These are phyloP conservation scores for Ruellia speciosa DNA, from an alignment of 305 asterid genomes.

Conservation along the genomic window DNA sequence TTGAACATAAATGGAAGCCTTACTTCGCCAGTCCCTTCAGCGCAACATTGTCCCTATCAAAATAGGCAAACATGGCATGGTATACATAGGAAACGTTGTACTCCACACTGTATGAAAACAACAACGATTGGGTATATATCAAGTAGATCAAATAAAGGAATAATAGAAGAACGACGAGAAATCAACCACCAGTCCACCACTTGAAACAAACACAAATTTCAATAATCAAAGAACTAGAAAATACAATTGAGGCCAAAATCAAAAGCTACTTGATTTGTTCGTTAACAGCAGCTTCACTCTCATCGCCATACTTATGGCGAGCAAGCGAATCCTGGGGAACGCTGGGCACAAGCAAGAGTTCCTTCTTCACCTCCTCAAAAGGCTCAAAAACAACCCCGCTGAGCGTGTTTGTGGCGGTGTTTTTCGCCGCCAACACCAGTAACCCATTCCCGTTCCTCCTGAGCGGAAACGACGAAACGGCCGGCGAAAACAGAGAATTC, in stretches of 20 bases:
- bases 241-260: background rate
- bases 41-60: conserved; percentile 85
- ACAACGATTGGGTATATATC: background rate
- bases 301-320: conserved; percentile 40
- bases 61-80: conserved; percentile 84
- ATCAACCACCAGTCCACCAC: background rate
- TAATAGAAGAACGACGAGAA: background rate
- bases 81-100: conserved; percentile 86
- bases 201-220: background rate
- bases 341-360: conserved; percentile 55
- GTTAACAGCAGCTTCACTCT: conserved; percentile 42
- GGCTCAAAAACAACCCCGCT: conserved; percentile 77
- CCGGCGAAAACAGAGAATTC: conserved; percentile 25
- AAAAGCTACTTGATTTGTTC: conserved; percentile 58
- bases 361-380: conserved; percentile 74
- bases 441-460: conserved; percentile 30
- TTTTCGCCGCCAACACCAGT: conserved; percentile 35
- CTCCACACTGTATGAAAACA: conserved; percentile 60
- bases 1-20: background rate
- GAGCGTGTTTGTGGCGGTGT: conserved; percentile 36
- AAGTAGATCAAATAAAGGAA: background rate
- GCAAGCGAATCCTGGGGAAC: conserved; percentile 51
- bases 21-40: conserved; percentile 86
- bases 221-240: background rate
- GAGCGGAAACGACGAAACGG: conserved; percentile 21